Conservation (phyloP, 179 eudicot species). For the Silene noctiflora region DNA sequence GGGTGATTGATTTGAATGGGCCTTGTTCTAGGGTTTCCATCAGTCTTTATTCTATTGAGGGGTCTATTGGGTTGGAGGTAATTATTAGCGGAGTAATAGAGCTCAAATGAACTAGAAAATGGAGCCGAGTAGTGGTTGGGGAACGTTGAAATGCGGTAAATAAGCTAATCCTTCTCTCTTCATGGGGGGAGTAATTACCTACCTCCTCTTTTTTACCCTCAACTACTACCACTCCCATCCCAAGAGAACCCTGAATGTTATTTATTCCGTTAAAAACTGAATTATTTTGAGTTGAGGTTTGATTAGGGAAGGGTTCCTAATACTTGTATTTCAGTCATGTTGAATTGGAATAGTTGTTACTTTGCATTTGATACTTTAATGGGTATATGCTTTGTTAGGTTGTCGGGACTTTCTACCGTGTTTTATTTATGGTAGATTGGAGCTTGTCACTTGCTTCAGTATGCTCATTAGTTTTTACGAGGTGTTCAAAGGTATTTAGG, state of each 20-base stretch:
- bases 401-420: neutral
- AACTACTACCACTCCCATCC: too few relatives aligned
- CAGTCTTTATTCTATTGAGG: neutral
- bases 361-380: too few relatives aligned
- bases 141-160: too few relatives aligned
- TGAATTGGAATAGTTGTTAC: neutral
- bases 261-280: neutral
- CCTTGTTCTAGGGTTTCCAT: conserved; percentile 7
- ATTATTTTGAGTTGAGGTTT: neutral
- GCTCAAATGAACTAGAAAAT: too few relatives aligned
- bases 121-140: too few relatives aligned
- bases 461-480: neutral
- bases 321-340: neutral
- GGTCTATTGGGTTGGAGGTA: too few relatives aligned
- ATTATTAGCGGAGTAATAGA: too few relatives aligned
- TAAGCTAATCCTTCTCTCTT: too few relatives aligned
- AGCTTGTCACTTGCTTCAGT: neutral
- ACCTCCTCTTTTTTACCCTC: too few relatives aligned
- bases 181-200: too few relatives aligned
- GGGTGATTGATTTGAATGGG: neutral
- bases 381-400: neutral
- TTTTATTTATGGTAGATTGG: neutral
- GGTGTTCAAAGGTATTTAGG: neutral
- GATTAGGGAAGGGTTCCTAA: neutral
- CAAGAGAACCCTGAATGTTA: neutral